Evolutionary conservation across 2,329 filamentous ascomycete genomes (phyloP), one percentile per base, ranked within the genome.

Genomic region (Aspergillus luchuensis): DNA sequence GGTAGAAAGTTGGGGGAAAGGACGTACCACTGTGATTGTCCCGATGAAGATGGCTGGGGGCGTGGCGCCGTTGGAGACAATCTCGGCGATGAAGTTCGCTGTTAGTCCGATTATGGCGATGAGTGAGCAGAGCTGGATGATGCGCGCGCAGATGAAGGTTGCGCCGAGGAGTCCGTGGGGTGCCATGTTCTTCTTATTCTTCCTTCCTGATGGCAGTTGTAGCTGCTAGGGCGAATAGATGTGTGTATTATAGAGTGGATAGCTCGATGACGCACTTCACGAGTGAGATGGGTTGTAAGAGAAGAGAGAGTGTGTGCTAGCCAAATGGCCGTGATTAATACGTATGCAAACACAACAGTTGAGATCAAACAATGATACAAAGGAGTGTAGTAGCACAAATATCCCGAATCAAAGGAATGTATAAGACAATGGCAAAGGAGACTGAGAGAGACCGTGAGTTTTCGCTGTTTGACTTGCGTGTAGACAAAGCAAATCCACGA

Each of bases 51-150:
- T 87, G 55, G 85, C 81, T 0, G 92, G 91, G 0, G 90, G 87
- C 30, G 85, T 82, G 58, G 88, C 84, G 64, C 88, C 84, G 21
- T 82, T 84, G 47, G 82, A 79, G 48, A 91, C 86, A 73, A 96
- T 92, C 68, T 91, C 84, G 23, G 87, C 83, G 70, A 96, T 88
- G 77, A 97, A 96, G 76, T 93, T 92, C 70, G 89, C 86, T 0
- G 87, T 87, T 74, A 97, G 86, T 49, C 92, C 91, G 66, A 96
- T 89, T 66, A 95, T 87, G 60, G 88, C 82, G 60, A 95, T 82
- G 72, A 97, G 88, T 25, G 86, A 86, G 64, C 90, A 78, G 61
- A 86, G 83, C 74, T 96, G 88, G 67, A 93, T 82, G 60, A 84
- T 82, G 51, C 93, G 89, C 67, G 89, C 85, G 66, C 87, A 80